phyloP scores from a whole-genome alignment of 2,329 filamentous ascomycete species.

The Coniochaeta prunicola region DNA sequence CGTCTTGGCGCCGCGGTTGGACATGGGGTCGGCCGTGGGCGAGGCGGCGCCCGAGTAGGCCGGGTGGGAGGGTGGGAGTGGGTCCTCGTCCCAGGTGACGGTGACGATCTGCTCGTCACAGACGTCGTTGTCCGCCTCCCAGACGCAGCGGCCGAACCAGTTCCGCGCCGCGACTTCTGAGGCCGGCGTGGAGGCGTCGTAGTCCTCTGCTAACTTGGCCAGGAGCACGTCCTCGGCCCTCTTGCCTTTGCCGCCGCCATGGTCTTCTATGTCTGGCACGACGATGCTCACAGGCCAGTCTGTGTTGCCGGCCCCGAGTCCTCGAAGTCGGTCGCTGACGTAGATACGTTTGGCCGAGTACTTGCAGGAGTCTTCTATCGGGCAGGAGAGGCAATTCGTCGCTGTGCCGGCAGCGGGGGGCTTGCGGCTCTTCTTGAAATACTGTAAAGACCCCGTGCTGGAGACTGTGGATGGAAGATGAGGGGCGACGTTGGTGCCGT shows the following conservation, averaged over 20 bases:
- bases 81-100: conserved; percentile 76
- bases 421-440: conserved; percentile 71
- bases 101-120: conserved; percentile 89
- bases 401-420: conserved; percentile 65
- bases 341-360: conserved; percentile 86
- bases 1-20: conserved; percentile 64
- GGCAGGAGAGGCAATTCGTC: conserved; percentile 82
- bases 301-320: conserved; percentile 57
- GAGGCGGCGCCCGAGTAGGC: conserved; percentile 10
- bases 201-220: conserved; percentile 40
- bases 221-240: conserved; percentile 38
- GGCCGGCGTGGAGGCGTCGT: conserved; percentile 35
- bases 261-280: conserved; percentile 86
- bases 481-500: conserved; percentile 31
- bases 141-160: conserved; percentile 95
- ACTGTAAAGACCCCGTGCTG: conserved; percentile 69
- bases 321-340: conserved; percentile 52
- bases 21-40: conserved; percentile 15
- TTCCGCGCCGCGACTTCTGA: conserved; percentile 44
- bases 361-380: conserved; percentile 66
- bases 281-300: conserved; percentile 85
- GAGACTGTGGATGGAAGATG: conserved; percentile 72
- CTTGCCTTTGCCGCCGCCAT: conserved; percentile 36
- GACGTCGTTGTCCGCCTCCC: conserved; percentile 87
- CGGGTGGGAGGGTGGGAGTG: conserved; percentile 17